phyloP scores from a whole-genome alignment of 2,329 filamentous ascomycete species.

The Lachnellula subtilissima region DNA sequence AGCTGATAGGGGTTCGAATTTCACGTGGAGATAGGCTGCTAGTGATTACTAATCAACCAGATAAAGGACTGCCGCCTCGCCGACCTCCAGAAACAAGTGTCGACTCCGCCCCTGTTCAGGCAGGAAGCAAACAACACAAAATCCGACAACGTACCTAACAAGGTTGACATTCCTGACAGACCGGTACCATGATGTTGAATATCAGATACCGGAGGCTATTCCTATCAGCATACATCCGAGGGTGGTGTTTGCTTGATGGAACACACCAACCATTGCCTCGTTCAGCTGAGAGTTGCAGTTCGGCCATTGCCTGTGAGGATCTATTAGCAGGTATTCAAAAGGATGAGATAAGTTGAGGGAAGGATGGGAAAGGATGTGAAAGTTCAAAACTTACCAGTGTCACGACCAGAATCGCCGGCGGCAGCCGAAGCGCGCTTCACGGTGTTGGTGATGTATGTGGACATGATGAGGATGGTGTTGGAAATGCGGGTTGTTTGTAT shows the following conservation, averaged over 20 bases:
- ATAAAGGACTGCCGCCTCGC: background rate
- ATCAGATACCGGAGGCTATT: background rate
- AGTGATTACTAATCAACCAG: background rate
- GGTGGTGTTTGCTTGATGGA: background rate
- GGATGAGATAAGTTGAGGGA: background rate
- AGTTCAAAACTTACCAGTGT: too few relatives aligned
- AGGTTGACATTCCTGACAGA: background rate
- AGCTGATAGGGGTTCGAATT: background rate
- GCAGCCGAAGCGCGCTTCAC: too few relatives aligned
- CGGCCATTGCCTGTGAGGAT: background rate
- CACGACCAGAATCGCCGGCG: too few relatives aligned
- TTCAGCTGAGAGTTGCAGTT: background rate
- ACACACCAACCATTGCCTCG: background rate
- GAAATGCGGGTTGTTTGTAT: background rate
- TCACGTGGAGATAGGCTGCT: background rate
- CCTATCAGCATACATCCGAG: background rate
- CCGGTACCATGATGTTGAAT: background rate
- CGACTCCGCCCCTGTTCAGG: slow-evolving; percentile 1
- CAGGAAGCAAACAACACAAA: background rate
- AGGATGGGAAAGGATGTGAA: background rate
- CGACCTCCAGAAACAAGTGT: background rate
- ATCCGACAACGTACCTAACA: background rate
- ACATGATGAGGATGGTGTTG: background rate
- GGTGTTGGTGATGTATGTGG: background rate
- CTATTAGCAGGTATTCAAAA: background rate